phyloP scores from a whole-genome alignment of 352 stramenopile genomes.

The Phytophthora sojae region DNA sequence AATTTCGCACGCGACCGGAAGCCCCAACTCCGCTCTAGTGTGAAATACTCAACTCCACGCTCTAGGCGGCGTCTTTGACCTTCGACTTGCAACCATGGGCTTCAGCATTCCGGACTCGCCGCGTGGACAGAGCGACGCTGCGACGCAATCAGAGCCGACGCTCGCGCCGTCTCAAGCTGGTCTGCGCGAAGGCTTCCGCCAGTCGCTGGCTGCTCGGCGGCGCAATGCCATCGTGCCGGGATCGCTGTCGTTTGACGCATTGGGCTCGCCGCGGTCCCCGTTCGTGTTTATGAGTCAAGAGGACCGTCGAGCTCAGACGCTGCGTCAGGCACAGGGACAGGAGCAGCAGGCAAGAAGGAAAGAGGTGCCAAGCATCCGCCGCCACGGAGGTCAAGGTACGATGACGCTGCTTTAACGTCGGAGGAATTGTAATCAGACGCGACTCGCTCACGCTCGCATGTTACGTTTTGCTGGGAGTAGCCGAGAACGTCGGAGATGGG shows the following conservation, averaged over 20 bases:
- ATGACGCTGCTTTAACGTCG: constrained; percentile 1
- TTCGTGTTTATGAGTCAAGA: constrained; percentile 47
- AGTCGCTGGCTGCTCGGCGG: constrained; percentile 42
- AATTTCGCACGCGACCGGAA: constrained; percentile 31
- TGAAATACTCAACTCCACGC: constrained; percentile 30
- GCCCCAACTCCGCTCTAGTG: constrained; percentile 16
- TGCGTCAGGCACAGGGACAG: constrained; percentile 39
- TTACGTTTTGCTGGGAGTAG: constrained; percentile 17
- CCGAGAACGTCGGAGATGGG: constrained; percentile 19
- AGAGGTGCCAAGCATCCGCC: constrained; percentile 3
- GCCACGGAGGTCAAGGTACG: constrained; percentile 24
- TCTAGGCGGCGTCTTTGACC: constrained; percentile 17
- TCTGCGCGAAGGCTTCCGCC: constrained; percentile 28
- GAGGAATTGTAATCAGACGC: constrained; percentile 13
- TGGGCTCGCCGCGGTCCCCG: constrained; percentile 55
- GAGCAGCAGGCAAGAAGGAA: constrained; percentile 17
- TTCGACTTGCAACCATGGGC: constrained; percentile 48
- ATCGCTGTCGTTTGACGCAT: constrained; percentile 47
- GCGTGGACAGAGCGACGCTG: constrained; percentile 14
- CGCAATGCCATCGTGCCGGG: constrained; percentile 69
- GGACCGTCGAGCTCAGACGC: constrained; percentile 38
- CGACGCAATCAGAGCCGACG: constrained; percentile 22
- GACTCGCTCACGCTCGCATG: constrained; percentile 6
- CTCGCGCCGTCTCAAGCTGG: constrained; percentile 7
- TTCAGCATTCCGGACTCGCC: constrained; percentile 76